Conservation (phyloP, 106 monocot genomes). For the Hemerocallis citrina region DNA sequence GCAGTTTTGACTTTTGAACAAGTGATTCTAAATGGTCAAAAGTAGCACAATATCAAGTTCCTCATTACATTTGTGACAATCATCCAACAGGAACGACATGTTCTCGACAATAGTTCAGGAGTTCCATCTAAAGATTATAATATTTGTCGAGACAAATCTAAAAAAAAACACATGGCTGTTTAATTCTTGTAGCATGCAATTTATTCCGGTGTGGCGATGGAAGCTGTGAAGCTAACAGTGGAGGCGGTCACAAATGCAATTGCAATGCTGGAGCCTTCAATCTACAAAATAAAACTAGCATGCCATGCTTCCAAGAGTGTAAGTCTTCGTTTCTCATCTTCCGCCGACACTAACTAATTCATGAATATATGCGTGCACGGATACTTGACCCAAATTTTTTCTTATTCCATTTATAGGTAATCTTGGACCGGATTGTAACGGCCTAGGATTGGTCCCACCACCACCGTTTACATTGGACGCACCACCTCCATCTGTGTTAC, state of each 20-base stretch:
- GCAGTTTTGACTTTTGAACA: too few relatives aligned
- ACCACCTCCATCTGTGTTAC: not conserved
- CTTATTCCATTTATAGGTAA: not conserved
- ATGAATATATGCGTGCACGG: too few relatives aligned
- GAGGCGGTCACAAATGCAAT: not conserved
- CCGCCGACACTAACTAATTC: not conserved
- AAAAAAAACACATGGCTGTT: not conserved
- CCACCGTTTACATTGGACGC: too few relatives aligned
- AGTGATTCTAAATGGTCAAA: too few relatives aligned
- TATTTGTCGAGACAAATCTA: not conserved
- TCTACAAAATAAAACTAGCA: not conserved
- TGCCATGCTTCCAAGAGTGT: constrained; percentile 12
- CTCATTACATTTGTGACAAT: too few relatives aligned
- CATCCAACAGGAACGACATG: too few relatives aligned
- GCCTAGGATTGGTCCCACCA: not conserved
- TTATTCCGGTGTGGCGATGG: constrained; percentile 5
- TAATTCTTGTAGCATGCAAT: constrained; percentile 6
- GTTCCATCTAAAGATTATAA: too few relatives aligned
- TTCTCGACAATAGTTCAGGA: too few relatives aligned
- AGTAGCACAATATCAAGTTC: too few relatives aligned
- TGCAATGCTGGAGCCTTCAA: constrained; percentile 9
- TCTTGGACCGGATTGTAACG: constrained; percentile 3
- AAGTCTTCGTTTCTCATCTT: not conserved
- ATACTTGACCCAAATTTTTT: not conserved
- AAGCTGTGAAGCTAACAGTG: not conserved